Conservation (phyloP, 306 rosid species). For the Vigna radiata region DNA sequence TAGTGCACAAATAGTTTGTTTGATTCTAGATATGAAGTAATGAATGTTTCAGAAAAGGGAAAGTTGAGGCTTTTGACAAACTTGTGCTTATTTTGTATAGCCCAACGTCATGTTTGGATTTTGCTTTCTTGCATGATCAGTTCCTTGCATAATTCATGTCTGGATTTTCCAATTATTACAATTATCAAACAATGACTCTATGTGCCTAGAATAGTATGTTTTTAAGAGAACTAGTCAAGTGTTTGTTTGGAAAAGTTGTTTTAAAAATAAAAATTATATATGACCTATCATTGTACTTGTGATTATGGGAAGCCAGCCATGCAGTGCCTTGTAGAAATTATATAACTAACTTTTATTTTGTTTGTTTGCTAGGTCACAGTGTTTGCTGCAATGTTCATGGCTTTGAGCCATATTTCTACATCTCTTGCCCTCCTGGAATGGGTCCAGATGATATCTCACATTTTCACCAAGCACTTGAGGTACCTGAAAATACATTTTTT, state of each 20-base stretch:
- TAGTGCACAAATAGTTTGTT: not conserved
- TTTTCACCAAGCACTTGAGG: slow-evolving; percentile 87
- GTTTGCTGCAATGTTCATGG: slow-evolving; percentile 97
- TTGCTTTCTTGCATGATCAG: slow-evolving; percentile 20
- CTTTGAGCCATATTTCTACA: slow-evolving; percentile 94
- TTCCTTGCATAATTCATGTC: slow-evolving; percentile 5
- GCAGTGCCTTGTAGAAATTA: slow-evolving; percentile 11
- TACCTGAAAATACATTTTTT: slow-evolving; percentile 38
- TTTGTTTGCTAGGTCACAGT: slow-evolving; percentile 73
- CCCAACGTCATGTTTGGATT: slow-evolving; percentile 17
- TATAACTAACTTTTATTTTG: slow-evolving; percentile 36
- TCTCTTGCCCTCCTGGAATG: slow-evolving; percentile 89
- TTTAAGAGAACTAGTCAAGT: not conserved
- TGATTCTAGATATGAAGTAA: slow-evolving; percentile 27
- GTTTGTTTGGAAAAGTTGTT: slow-evolving; percentile 30
- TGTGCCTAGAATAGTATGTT: slow-evolving; percentile 15
- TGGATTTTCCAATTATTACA: slow-evolving; percentile 31
- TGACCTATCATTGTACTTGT: not conserved
- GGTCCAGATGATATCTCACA: slow-evolving; percentile 85
- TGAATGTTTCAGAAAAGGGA: slow-evolving; percentile 12
- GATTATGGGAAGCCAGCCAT: not conserved
- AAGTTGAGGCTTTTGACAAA: slow-evolving; percentile 1
- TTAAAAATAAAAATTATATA: not conserved
- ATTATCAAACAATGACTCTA: slow-evolving; percentile 21
- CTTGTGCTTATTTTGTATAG: slow-evolving; percentile 17